Base-by-base conservation (phyloP, 305 asterid species). In the Solanum hybrid region DNA sequence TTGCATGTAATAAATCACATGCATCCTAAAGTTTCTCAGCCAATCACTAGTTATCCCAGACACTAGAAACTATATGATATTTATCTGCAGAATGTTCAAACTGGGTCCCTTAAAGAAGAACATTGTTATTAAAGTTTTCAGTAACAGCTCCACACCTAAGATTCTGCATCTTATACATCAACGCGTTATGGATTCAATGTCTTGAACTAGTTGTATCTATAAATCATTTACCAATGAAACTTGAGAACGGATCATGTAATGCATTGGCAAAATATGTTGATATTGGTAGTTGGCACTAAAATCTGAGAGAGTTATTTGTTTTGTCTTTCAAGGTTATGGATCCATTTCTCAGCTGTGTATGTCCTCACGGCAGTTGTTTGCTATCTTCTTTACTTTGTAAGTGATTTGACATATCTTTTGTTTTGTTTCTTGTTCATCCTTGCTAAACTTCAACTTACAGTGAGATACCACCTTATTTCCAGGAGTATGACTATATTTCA, bases 341-440 rank as follows among this genome's bases (percentile, higher is more conserved):
- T 97, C 92, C 99, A 97, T 94, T 97, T 96, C 93, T 91, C 93
- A 89, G 99, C 99, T 80, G 93, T 96, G 73, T 97, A 96, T 92
- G 79, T 93, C 88, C 94, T 97, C 98, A 96, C 99, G 31, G 97
- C 95, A 84, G 95, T 95, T 88, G 99, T 96, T 92, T 96, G 99
- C 96, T 97, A 95, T 93, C 97, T 95, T 92, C 99, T 97, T 91
- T 97, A 97, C 94, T 91, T 79, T 89, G 99, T 96, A 93, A 96
- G 99, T 95, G 88, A 89, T 88, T 90, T 90, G 89, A 51, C 90
- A 7, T 22, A 14, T 89, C 61, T 36, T 79, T 79, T 51, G 14
- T 89, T 89, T 89, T 88, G 31, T 79, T 88, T 90, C 89, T 87
- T 36, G 37, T 87, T 61, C 34, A 87, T 84, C 7, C 22, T 91